A percentile compares a stretch with the other conserved stretches of the same genome.
Conservation (phyloP, 2,329 filamentous ascomycete genomes). For the Aspergillus arachidicola region DNA sequence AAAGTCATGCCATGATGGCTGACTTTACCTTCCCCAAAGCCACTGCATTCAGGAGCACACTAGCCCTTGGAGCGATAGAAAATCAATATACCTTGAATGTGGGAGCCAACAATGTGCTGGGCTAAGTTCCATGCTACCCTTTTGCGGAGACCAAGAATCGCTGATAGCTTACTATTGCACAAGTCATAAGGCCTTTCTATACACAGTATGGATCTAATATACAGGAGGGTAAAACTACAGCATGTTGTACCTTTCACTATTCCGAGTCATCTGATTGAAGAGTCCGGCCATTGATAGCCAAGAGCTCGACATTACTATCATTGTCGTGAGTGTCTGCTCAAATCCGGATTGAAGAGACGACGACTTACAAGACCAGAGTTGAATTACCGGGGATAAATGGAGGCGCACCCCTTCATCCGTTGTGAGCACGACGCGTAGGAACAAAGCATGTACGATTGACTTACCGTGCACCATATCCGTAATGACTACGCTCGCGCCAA, state of each 20-base stretch:
- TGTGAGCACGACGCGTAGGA: neutral
- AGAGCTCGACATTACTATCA: conserved; percentile 10
- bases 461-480: conserved; percentile 22
- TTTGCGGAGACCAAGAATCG: neutral
- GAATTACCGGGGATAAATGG: conserved; percentile 25
- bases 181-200: neutral
- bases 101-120: neutral
- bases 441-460: neutral
- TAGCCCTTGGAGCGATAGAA: no score
- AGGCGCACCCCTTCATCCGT: conserved; percentile 14
- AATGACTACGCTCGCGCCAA: conserved; percentile 9
- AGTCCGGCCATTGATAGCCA: conserved; percentile 12
- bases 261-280: conserved; percentile 11
- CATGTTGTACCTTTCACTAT: neutral
- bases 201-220: neutral
- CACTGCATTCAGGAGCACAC: no score
- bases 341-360: neutral
- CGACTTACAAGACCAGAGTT: conserved; percentile 22
- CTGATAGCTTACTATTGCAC: neutral
- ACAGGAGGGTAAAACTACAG: neutral
- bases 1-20: no score
- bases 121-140: neutral
- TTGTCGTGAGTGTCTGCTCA: neutral
- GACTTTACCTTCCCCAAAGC: no score
- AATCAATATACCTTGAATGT: no score